phyloP scores from a whole-genome alignment of 1,139 yeast genomes.

The Kazachstania sp. region DNA sequence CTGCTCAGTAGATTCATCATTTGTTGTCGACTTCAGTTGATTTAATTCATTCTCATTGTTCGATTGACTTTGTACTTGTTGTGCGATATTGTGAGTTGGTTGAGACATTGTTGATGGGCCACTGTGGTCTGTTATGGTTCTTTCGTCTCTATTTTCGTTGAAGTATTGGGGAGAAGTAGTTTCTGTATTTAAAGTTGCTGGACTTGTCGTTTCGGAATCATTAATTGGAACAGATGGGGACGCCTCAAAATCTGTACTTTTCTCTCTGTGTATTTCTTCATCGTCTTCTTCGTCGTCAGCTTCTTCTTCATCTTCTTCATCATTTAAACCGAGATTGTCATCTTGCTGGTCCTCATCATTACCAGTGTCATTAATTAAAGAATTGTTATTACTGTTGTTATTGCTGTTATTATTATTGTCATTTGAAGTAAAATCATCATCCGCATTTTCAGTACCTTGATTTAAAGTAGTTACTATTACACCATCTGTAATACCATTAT shows the following conservation, averaged over 20 bases:
- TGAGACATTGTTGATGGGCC: not conserved
- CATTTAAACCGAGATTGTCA: not conserved
- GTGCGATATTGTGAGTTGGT: not conserved
- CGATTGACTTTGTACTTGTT: too few relatives aligned
- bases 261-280: constrained; percentile 3
- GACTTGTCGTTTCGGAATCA: constrained; percentile 2
- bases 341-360: not conserved
- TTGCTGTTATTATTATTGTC: not conserved
- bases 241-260: constrained; percentile 1
- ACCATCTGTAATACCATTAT: constrained; percentile 4
- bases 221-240: constrained; percentile 1
- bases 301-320: constrained; percentile 5
- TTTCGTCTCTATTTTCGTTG: not conserved
- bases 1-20: not conserved
- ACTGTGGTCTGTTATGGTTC: not conserved
- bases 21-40: too few relatives aligned
- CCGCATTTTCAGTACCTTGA: not conserved
- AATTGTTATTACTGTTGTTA: not conserved
- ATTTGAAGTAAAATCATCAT: not conserved
- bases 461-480: not conserved
- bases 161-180: not conserved
- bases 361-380: not conserved
- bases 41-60: too few relatives aligned
- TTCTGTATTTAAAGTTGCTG: not conserved
- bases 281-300: constrained; percentile 6